Percentiles rank a stretch among this genome's conserved stretches.
These are phyloP conservation scores for Morella rubra DNA, from an alignment of 306 rosid species.

Conservation along the genomic window DNA sequence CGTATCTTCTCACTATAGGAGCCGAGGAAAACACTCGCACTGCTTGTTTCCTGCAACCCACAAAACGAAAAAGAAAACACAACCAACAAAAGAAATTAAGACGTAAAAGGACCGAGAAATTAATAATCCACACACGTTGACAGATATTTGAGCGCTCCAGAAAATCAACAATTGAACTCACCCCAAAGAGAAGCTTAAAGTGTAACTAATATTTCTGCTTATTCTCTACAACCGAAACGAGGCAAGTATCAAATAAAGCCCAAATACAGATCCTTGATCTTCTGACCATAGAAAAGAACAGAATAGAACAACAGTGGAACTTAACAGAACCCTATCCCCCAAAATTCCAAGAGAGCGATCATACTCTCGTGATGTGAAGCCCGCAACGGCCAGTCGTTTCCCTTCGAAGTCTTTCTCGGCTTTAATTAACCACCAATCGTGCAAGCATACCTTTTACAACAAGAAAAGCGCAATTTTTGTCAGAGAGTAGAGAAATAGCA, in stretches of 20 bases:
- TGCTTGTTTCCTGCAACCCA: constrained; percentile 41
- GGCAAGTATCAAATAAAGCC: neutral
- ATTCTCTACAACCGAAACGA: neutral
- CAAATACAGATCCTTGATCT: neutral
- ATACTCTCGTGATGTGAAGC: constrained; percentile 50
- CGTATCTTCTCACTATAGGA: constrained; percentile 51
- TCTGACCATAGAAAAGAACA: neutral
- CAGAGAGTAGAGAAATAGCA: neutral
- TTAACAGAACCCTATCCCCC: neutral
- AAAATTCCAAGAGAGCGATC: neutral
- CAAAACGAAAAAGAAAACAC: neutral
- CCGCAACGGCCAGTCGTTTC: constrained; percentile 59
- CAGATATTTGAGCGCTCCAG: neutral
- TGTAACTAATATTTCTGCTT: neutral
- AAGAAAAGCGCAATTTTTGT: neutral
- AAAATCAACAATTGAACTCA: neutral
- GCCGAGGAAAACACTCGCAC: constrained; percentile 61
- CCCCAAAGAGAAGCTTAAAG: too few relatives aligned
- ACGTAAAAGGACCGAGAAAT: neutral
- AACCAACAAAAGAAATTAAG: neutral
- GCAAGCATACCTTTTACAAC: constrained; percentile 45
- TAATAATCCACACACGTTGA: too few relatives aligned
- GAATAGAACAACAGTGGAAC: neutral
- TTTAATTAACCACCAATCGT: constrained; percentile 67
- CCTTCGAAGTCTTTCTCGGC: constrained; percentile 38